phyloP scores from a whole-genome alignment of 2,329 filamentous ascomycete species.

The Celoporthe dispersa region DNA sequence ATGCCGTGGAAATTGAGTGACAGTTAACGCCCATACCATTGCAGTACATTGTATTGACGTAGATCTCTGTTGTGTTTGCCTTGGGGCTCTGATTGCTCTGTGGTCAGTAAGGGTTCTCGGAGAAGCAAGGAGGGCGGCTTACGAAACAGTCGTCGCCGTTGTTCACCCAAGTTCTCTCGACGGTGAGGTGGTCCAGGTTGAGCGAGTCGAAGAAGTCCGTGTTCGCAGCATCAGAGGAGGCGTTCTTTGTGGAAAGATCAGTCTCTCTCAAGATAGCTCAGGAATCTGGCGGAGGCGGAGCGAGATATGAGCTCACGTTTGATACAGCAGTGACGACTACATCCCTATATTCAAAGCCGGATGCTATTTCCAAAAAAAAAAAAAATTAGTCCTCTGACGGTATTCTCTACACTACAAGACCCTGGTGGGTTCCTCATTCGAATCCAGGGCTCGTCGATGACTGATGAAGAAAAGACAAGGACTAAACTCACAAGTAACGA shows the following conservation, averaged over 20 bases:
- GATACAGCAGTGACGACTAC: conserved; percentile 59
- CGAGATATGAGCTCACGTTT: conserved; percentile 32
- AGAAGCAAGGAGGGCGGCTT: not conserved
- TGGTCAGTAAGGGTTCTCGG: too few species aligned
- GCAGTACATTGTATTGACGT: conserved; percentile 64
- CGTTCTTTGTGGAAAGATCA: conserved; percentile 33
- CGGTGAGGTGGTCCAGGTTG: conserved; percentile 57
- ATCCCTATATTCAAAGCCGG: conserved; percentile 42
- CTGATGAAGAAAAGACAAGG: not conserved
- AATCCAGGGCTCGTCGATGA: too few species aligned
- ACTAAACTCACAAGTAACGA: conserved; percentile 53
- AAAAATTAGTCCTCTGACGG: not conserved
- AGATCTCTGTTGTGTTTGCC: conserved; percentile 60
- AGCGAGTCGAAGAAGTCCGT: conserved; percentile 67
- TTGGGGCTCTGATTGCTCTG: conserved; percentile 50
- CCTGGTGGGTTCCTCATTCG: not conserved
- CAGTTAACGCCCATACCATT: conserved; percentile 45
- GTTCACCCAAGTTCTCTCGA: conserved; percentile 55
- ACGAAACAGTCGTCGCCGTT: conserved; percentile 64
- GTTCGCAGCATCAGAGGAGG: conserved; percentile 57
- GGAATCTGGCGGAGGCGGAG: not conserved
- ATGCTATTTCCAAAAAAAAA: conserved; percentile 3
- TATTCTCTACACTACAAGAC: too few species aligned
- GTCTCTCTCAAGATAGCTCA: not conserved
- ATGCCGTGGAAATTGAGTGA: too few species aligned